These are phyloP conservation scores for Parasitella parasitica DNA, from an alignment of 371 early-diverging fungal species.

Conservation along the genomic window DNA sequence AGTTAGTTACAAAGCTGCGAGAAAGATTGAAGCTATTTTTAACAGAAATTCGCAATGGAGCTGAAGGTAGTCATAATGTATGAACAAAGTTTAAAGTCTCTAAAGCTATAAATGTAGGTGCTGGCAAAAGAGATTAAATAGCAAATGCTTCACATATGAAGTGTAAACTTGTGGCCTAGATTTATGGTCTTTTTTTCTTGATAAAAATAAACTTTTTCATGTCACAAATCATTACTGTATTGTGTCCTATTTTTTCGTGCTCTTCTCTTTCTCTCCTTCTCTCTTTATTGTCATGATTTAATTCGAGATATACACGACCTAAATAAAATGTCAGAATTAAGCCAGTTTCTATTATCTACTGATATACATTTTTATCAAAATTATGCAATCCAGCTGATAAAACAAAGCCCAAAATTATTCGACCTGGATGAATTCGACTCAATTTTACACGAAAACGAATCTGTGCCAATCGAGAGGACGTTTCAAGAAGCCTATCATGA, in stretches of 20 bases:
- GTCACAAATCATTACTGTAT: not conserved
- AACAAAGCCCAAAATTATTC: conserved; percentile 22
- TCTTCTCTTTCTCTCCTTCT: conserved; percentile 1
- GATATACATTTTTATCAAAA: conserved; percentile 37
- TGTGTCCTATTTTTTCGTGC: not conserved
- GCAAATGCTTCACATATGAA: not conserved
- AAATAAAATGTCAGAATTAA: conserved; percentile 13
- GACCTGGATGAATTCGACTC: conserved; percentile 42
- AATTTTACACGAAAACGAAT: conserved; percentile 8
- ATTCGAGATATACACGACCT: not conserved
- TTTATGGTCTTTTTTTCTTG: conserved; percentile 4
- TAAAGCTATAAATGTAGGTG: conserved; percentile 4
- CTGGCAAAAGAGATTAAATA: conserved; percentile 22
- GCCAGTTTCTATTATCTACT: conserved; percentile 34
- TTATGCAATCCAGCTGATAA: conserved; percentile 39
- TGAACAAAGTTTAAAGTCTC: not conserved
- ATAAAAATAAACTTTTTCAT: conserved; percentile 3
- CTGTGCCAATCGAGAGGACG: conserved; percentile 14
- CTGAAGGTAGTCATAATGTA: conserved; percentile 40
- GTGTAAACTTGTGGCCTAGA: conserved; percentile 6
- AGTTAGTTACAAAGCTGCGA: conserved; percentile 47
- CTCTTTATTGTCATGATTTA: not conserved
- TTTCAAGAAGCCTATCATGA: conserved; percentile 17
- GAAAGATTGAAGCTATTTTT: conserved; percentile 40
- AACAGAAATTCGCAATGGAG: conserved; percentile 45